A percentile compares a stretch with the other conserved stretches of the same genome.
phyloP scores from a whole-genome alignment of 1,284 basidiomycete species.

The Puccinia brachypodii region DNA sequence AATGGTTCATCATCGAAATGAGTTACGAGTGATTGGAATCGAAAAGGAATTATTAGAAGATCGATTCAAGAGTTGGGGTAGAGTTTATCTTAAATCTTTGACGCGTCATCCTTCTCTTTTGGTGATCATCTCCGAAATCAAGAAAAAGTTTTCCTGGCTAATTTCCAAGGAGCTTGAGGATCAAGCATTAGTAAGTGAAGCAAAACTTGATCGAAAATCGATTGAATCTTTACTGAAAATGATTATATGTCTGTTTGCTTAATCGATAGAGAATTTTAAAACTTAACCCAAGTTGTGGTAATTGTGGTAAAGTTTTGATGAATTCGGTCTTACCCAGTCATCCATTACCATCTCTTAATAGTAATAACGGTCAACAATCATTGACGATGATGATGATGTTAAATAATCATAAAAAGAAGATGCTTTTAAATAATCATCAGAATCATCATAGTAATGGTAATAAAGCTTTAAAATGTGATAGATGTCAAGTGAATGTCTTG shows the following conservation, averaged over 20 bases:
- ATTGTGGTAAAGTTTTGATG: slow-evolving; percentile 29
- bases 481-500: slow-evolving; percentile 20
- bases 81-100: slow-evolving; percentile 18
- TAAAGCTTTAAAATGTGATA: slow-evolving; percentile 16
- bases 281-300: slow-evolving; percentile 20
- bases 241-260: background rate
- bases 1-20: background rate
- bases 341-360: slow-evolving; percentile 6
- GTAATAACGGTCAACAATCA: background rate
- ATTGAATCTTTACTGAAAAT: background rate
- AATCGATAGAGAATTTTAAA: slow-evolving; percentile 27
- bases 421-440: slow-evolving; percentile 9
- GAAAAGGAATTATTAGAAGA: slow-evolving; percentile 28
- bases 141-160: slow-evolving; percentile 21
- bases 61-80: slow-evolving; percentile 25
- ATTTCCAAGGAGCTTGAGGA: slow-evolving; percentile 24
- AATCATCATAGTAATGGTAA: background rate
- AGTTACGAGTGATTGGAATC: background rate
- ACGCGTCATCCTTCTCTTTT: slow-evolving; percentile 10
- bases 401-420: slow-evolving; percentile 39
- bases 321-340: slow-evolving; percentile 1
- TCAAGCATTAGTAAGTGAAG: slow-evolving; percentile 34
- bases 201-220: background rate
- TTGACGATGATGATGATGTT: slow-evolving; percentile 20
- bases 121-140: slow-evolving; percentile 1